phyloP scores from a whole-genome alignment of 345 rosid species.

The Hypericum androsaemum region DNA sequence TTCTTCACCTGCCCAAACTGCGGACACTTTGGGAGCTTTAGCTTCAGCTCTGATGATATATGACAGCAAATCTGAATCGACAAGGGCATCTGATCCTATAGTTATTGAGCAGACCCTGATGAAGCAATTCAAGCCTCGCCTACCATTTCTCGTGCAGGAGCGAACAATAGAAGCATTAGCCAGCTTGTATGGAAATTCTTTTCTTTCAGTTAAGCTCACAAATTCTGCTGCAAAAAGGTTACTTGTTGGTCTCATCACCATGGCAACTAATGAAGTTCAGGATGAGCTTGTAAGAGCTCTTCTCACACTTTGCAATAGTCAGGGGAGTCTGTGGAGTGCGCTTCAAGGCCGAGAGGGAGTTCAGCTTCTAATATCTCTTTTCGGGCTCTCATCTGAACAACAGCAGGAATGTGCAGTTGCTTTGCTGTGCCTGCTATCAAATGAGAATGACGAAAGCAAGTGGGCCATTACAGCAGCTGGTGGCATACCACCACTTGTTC shows the following conservation, averaged over 20 bases:
- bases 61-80: conserved; percentile 75
- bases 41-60: conserved; percentile 99
- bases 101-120: conserved; percentile 73
- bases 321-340: conserved; percentile 88
- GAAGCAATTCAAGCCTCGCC: conserved; percentile 78
- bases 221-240: conserved; percentile 88
- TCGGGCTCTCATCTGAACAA: conserved; percentile 97
- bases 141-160: conserved; percentile 90
- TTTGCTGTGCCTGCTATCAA: conserved; percentile 81
- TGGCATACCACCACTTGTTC: conserved; percentile 99
- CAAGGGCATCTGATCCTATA: conserved; percentile 30
- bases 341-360: conserved; percentile 99
- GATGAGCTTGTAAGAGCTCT: conserved; percentile 92
- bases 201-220: conserved; percentile 62
- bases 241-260: conserved; percentile 97
- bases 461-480: conserved; percentile 99
- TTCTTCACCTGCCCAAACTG: conserved; percentile 85
- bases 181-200: conserved; percentile 85
- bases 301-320: conserved; percentile 68
- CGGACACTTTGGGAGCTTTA: conserved; percentile 93
- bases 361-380: conserved; percentile 91
- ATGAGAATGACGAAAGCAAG: conserved; percentile 98
- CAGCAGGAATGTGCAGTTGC: conserved; percentile 99
- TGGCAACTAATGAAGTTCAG: conserved; percentile 91
- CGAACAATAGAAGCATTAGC: conserved; percentile 98